phyloP scores from a whole-genome alignment of 2,329 filamentous ascomycete species.

The Ophiostoma perfectum region DNA sequence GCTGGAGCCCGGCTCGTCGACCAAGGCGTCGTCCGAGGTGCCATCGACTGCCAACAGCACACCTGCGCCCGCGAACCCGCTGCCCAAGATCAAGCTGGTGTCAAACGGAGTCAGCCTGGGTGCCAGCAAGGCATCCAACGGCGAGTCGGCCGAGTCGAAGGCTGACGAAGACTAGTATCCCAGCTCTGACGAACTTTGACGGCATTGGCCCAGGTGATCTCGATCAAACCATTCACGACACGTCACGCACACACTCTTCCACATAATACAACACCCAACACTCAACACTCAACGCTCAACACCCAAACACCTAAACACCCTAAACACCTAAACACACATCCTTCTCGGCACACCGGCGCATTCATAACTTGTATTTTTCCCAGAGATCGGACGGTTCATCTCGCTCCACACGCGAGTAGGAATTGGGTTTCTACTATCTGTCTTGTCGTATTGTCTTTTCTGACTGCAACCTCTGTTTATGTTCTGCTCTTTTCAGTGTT shows the following conservation, averaged over 20 bases:
- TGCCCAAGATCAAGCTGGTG: constrained; percentile 30
- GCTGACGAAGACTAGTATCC: constrained; percentile 20
- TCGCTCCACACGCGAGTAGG: neutral
- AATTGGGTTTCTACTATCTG: neutral
- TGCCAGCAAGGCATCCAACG: constrained; percentile 15
- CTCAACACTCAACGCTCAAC: neutral
- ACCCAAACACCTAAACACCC: no score
- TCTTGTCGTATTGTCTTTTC: neutral
- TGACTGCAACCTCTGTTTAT: neutral
- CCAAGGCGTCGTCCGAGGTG: constrained; percentile 40
- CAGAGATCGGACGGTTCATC: neutral
- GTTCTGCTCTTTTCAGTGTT: neutral
- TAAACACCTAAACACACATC: neutral
- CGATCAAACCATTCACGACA: constrained; percentile 5
- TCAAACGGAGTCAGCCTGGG: constrained; percentile 26
- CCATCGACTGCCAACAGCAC: constrained; percentile 35
- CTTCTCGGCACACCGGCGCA: constrained; percentile 1
- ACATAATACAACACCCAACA: constrained; percentile 1
- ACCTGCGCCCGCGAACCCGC: constrained; percentile 24
- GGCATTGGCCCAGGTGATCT: neutral
- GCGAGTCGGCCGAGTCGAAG: constrained; percentile 17
- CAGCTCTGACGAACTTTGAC: neutral
- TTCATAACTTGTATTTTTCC: constrained; percentile 1
- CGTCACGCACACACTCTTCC: neutral
- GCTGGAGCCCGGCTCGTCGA: constrained; percentile 26